Percentiles rank a stretch among this genome's conserved stretches.
Evolutionary conservation across 352 stramenopile species (phyloP).

Genomic region (Pythium vanterpoolii): DNA sequence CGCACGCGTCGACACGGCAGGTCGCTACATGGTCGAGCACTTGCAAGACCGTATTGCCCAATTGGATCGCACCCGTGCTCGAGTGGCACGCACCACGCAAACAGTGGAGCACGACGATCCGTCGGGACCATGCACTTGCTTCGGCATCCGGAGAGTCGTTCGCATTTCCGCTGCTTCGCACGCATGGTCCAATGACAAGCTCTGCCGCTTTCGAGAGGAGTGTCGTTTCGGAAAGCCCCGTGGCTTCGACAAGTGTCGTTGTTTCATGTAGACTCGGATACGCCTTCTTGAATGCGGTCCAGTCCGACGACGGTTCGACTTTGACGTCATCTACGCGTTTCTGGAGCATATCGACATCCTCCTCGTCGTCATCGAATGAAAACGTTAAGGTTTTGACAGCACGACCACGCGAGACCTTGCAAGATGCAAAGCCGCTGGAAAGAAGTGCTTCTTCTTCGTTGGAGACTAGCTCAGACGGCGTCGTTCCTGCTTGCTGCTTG

Average conservation of each 20-base stretch:
- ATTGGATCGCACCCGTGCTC: constrained; percentile 26
- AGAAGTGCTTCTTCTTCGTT: constrained; percentile 15
- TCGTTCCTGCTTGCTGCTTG: neutral
- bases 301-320: constrained; percentile 6
- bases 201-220: constrained; percentile 11
- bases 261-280: constrained; percentile 10
- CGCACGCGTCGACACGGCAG: constrained; percentile 35
- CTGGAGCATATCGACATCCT: constrained; percentile 1
- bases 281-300: constrained; percentile 1
- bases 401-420: neutral
- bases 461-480: neutral
- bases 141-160: neutral
- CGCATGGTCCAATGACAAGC: constrained; percentile 17
- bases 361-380: constrained; percentile 13
- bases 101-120: constrained; percentile 52
- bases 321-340: neutral
- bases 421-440: constrained; percentile 14
- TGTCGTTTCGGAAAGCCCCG: neutral
- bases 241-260: neutral
- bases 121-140: constrained; percentile 36
- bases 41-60: constrained; percentile 38
- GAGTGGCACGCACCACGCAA: constrained; percentile 43
- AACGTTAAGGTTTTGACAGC: neutral
- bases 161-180: neutral
- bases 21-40: constrained; percentile 41